Percentiles rank a stretch among this genome's conserved stretches.
Evolutionary conservation across 495 filamentous ascomycete genomes (phyloP).

Genomic region (Podospora comata): DNA sequence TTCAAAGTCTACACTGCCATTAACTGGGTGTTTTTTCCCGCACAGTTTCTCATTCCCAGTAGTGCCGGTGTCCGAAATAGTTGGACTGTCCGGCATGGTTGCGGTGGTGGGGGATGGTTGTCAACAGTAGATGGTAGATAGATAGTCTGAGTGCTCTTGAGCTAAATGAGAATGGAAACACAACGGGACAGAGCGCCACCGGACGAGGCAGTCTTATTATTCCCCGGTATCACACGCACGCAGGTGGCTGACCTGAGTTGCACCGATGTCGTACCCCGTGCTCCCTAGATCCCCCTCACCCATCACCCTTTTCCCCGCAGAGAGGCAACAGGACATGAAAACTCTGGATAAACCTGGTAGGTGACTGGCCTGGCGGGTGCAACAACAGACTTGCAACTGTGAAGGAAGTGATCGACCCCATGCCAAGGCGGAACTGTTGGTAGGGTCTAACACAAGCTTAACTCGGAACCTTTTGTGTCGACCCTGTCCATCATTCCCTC

Average conservation of each 20-base stretch:
- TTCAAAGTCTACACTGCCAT: neutral
- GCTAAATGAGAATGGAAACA: neutral
- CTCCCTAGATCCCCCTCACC: neutral
- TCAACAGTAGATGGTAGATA: neutral
- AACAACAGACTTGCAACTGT: constrained; percentile 16
- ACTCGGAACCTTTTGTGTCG: neutral
- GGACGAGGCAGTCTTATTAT: constrained; percentile 1
- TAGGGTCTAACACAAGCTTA: neutral
- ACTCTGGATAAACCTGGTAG: neutral
- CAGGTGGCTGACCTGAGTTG: constrained; percentile 2
- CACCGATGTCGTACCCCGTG: neutral
- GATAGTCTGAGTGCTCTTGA: neutral
- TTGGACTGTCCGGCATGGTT: constrained; percentile 20
- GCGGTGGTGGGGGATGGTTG: neutral
- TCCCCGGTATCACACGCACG: constrained; percentile 4
- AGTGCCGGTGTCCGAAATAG: constrained; percentile 9
- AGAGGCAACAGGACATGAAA: neutral
- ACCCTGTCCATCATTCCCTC: neutral
- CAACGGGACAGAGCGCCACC: neutral
- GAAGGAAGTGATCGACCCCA: constrained; percentile 7
- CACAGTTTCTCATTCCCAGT: neutral
- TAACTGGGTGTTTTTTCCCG: neutral
- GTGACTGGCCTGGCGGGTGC: constrained; percentile 1
- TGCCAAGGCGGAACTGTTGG: constrained; percentile 6
- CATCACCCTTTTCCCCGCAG: neutral